Conservation (phyloP, 164 flowering plant genomes). For the Nymphaea thermarum region DNA sequence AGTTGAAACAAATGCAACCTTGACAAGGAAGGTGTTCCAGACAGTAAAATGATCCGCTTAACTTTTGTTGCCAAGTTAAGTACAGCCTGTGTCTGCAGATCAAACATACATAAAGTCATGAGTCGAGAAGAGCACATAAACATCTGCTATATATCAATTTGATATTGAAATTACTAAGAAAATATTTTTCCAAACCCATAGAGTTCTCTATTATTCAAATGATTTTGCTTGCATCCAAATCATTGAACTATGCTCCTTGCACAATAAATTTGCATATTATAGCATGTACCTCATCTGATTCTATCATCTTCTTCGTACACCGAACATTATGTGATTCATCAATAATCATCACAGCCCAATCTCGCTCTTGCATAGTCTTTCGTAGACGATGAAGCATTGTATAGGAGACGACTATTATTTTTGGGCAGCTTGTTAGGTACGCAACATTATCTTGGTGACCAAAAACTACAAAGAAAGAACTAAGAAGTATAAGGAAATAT, state of each 20-base stretch:
- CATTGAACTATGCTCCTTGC: neutral
- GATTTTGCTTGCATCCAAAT: too few species aligned
- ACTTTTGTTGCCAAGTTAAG: conserved; percentile 67
- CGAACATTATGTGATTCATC: conserved; percentile 95
- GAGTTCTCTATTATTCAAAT: too few species aligned
- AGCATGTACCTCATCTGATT: conserved; percentile 61
- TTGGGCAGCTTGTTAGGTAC: conserved; percentile 45
- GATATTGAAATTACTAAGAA: neutral
- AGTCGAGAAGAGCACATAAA: neutral
- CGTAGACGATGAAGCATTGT: conserved; percentile 71
- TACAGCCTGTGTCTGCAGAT: conserved; percentile 53
- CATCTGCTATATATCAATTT: too few species aligned
- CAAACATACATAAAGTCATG: conserved; percentile 4
- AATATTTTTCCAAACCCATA: too few species aligned
- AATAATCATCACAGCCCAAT: conserved; percentile 80
- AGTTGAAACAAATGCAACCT: conserved; percentile 40
- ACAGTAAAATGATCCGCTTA: conserved; percentile 62
- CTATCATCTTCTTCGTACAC: conserved; percentile 55
- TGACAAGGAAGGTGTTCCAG: conserved; percentile 97
- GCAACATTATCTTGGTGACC: conserved; percentile 71
- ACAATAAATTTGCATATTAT: neutral
- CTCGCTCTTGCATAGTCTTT: conserved; percentile 54
- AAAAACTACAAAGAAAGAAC: conserved; percentile 47
- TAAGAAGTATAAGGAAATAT: conserved; percentile 3
- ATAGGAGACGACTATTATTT: conserved; percentile 79